Base-by-base conservation (phyloP, 1,139 yeast species). In the Yamadazyma triangularis region DNA sequence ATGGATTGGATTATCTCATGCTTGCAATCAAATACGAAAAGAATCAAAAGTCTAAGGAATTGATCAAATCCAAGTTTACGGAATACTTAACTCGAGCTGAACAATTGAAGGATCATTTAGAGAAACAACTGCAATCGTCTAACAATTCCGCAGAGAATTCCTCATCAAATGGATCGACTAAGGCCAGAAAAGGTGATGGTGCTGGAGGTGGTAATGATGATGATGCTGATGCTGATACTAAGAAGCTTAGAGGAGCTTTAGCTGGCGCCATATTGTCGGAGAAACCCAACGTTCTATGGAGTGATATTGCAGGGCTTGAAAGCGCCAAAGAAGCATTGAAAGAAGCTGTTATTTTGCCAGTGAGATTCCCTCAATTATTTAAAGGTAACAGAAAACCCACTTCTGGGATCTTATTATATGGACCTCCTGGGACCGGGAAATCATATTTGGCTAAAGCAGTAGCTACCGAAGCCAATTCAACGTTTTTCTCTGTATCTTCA, bases 351-450 rank as follows among this genome's bases (percentile, higher is more conserved):
- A 91, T 93, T 27, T 66, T 89, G 38, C 98, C 98, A 3, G 54
- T 50, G 9, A 82, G 79, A 56, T 89, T 91, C 54, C 98, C 98
- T 2, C 97, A 91, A 48, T 62, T 91, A 38, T 91, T 91, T 61
- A 86, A 83, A 8, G 98, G 98, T 1, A 88, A 87, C 52, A 75
- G 99, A 40, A 86, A 86, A 52, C 98, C 99, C 1, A 80, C 94
- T 3, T 70, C 86, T 4, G 99, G 99, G 26, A 91, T 93, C 30
- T 62, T 93, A 30, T 65, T 93, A 24, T 93, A 88, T 55, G 99
- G 98, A 0, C 98, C 98, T 10, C 99, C 98, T 3, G 99, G 98
- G 50, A 93, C 99, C 0, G 99, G 98, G 68, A 93, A 93, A 53
- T 89, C 97, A 1, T 91, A 81, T 55, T 65, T 93, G 37, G 98